Conservation (phyloP, 164 flowering plant species). For the Nelumbo lutea region DNA sequence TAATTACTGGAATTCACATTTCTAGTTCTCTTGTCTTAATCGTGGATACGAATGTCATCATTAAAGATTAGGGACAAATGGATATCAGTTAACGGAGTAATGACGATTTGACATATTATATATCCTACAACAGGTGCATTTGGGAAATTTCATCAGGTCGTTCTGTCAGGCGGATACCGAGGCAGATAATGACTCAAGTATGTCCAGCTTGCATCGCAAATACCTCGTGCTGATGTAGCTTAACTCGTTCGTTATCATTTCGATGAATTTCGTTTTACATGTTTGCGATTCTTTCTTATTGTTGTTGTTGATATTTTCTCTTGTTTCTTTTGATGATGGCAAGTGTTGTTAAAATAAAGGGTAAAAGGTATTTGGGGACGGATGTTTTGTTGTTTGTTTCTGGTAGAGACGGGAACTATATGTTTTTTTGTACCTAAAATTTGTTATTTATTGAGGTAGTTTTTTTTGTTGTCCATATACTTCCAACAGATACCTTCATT, state of each 20-base stretch:
- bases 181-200: slow-evolving; percentile 37
- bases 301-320: neutral
- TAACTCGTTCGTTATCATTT: too few relatives aligned
- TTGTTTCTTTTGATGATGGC: neutral
- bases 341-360: neutral
- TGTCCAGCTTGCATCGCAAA: slow-evolving; percentile 3
- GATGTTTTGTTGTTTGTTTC: neutral
- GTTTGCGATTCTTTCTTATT: neutral
- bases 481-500: slow-evolving; percentile 36
- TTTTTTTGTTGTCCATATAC: neutral
- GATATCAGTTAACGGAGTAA: neutral
- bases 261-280: too few relatives aligned
- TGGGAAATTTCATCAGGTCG: slow-evolving; percentile 32
- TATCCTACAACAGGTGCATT: slow-evolving; percentile 35
- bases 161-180: slow-evolving; percentile 27
- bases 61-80: too few relatives aligned
- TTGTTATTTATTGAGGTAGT: neutral
- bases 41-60: too few relatives aligned
- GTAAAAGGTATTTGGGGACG: neutral
- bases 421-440: neutral
- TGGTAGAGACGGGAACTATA: neutral
- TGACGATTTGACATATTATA: neutral
- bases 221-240: too few relatives aligned
- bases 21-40: too few relatives aligned
- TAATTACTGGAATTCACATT: neutral